Base-by-base conservation (phyloP, 495 filamentous ascomycete species). In the Apodospora peruviana region DNA sequence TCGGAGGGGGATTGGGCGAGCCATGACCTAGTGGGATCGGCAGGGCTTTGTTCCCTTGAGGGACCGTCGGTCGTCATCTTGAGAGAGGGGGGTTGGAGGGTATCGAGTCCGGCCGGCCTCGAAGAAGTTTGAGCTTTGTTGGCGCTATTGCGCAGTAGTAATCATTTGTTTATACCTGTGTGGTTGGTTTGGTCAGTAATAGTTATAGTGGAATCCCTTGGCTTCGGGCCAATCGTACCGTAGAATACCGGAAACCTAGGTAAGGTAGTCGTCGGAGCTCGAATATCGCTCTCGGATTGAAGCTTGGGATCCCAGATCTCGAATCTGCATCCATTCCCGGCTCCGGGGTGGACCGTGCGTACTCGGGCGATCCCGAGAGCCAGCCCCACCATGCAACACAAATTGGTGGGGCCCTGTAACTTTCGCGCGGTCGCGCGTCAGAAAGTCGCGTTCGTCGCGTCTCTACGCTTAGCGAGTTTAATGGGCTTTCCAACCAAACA, bases 361-460 rank as follows among this genome's bases (percentile, higher is more conserved):
- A 18, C 36, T 17, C 12, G 3, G 16, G 16, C 12, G 11, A 16
- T 7, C 36, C 36, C 10, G 12, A 38, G n/a, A n/a, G 18, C 10
- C 39, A 11, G 39, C 39, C 8, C 39, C 14, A 38, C 9, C 36
- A 17, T 9, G 18, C 19, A 14, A 18, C 39, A 21, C 1, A 5
- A 20, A 20, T 12, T 3, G 37, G 14, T 4, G 39, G 39, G 14
- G 39, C 37, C 24, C 24, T 35, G 36, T 46, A 25, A 27, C 29
- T 12, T 20, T 36, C 44, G 29, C 44, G 44, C 34, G 24, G 14
- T 12, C 18, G 18, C 17, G 19, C 9, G 9, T 5, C 2, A 17
- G 32, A 20, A 46, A 45, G 49, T 52, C 49, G 49, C 49, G 49
- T 14, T 42, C 32, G 43, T 29, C 49, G 49, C 49, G 49, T 52